Conservation (phyloP, 1,139 yeast species). For the Debaryomyces nepalensis region DNA sequence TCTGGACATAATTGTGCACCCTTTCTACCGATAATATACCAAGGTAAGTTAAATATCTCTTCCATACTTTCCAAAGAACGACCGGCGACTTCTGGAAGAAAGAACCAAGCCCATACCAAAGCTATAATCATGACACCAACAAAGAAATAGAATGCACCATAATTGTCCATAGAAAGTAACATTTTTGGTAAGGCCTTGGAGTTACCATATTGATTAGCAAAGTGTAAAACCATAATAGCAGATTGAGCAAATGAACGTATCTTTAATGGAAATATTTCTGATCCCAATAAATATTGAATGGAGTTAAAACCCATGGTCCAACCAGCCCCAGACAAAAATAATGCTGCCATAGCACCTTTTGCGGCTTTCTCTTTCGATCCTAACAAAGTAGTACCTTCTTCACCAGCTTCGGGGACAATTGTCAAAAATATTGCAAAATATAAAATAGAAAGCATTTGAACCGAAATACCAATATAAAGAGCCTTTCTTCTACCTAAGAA, state of each 20-base stretch:
- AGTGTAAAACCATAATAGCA: constrained; percentile 60
- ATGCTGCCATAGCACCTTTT: constrained; percentile 55
- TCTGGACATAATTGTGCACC: constrained; percentile 58
- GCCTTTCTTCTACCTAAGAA: constrained; percentile 50
- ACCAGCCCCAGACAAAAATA: constrained; percentile 58
- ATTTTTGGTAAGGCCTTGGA: constrained; percentile 60
- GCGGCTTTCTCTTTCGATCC: constrained; percentile 43
- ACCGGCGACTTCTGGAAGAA: constrained; percentile 58
- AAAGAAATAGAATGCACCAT: constrained; percentile 61
- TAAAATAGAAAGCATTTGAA: constrained; percentile 35
- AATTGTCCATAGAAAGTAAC: constrained; percentile 51
- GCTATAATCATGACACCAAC: constrained; percentile 48
- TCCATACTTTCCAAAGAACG: constrained; percentile 61
- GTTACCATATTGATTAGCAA: constrained; percentile 63
- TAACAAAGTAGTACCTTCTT: constrained; percentile 32
- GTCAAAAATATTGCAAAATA: constrained; percentile 53
- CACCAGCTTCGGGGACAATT: constrained; percentile 51
- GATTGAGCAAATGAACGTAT: constrained; percentile 60
- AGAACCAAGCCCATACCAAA: constrained; percentile 55
- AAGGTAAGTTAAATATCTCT: constrained; percentile 60
- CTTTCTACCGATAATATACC: constrained; percentile 60
- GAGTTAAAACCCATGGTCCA: constrained; percentile 70
- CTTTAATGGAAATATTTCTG: constrained; percentile 62
- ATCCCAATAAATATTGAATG: constrained; percentile 60
- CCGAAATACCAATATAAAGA: constrained; percentile 43